These are phyloP conservation scores for Fraxinus nigra DNA, from an alignment of 305 asterid genomes.

Conservation along the genomic window DNA sequence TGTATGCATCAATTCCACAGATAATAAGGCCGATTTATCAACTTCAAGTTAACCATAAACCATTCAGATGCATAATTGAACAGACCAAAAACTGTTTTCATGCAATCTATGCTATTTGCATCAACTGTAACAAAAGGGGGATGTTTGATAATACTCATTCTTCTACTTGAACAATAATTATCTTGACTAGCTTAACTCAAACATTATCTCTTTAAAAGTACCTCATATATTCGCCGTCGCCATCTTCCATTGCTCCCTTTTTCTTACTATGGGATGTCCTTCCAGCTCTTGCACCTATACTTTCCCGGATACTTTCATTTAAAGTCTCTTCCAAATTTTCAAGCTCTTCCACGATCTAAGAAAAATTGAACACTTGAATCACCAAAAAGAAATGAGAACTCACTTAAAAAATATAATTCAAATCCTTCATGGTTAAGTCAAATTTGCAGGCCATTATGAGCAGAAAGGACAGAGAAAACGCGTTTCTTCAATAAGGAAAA, in stretches of 20 bases:
- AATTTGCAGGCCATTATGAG: not conserved
- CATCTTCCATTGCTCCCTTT: conserved; percentile 58
- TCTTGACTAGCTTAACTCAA: not conserved
- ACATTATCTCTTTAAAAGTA: conserved; percentile 21
- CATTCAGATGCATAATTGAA: conserved; percentile 8
- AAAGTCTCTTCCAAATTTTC: conserved; percentile 96
- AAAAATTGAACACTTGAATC: conserved; percentile 20
- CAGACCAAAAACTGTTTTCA: not conserved
- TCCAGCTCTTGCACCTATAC: conserved; percentile 87
- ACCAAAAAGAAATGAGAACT: conserved; percentile 14
- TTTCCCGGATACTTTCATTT: conserved; percentile 90
- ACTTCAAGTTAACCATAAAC: conserved; percentile 3
- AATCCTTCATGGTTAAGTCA: conserved; percentile 9
- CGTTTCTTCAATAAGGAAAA: not conserved
- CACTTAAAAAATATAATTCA: conserved; percentile 1
- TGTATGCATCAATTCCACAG: conserved; percentile 20
- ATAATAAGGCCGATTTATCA: not conserved
- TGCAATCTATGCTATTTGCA: conserved; percentile 7
- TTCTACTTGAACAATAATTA: not conserved
- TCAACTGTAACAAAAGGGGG: not conserved
- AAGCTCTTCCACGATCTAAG: conserved; percentile 88
- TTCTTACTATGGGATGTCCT: conserved; percentile 56
- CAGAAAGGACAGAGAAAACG: not conserved
- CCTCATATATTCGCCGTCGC: conserved; percentile 69
- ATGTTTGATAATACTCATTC: not conserved